phyloP scores from a whole-genome alignment of 1,284 basidiomycete species.

The Ceraceosorus bombacis region DNA sequence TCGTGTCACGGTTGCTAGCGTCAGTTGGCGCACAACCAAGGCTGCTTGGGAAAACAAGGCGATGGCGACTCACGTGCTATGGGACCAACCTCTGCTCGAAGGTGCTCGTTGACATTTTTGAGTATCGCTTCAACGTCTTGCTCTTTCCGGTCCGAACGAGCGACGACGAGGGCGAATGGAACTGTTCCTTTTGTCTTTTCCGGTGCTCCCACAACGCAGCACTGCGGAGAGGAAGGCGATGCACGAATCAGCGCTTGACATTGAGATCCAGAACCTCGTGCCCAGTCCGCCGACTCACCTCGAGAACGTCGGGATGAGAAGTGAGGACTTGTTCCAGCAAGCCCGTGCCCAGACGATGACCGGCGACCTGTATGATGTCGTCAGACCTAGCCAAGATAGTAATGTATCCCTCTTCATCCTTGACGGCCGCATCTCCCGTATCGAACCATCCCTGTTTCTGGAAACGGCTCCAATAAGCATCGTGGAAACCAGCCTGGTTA shows the following conservation, averaged over 20 bases:
- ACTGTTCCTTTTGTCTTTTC: constrained; percentile 44
- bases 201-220: constrained; percentile 44
- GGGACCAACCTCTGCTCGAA: constrained; percentile 37
- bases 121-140: constrained; percentile 25
- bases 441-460: constrained; percentile 42
- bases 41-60: too few relatives aligned
- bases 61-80: constrained; percentile 28
- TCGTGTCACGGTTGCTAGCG: too few relatives aligned
- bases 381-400: constrained; percentile 36
- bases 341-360: constrained; percentile 38
- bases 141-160: constrained; percentile 17
- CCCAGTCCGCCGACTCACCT: constrained; percentile 1
- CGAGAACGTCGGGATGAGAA: constrained; percentile 24
- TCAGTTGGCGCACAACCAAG: too few relatives aligned
- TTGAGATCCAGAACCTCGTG: too few relatives aligned
- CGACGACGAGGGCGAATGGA: constrained; percentile 40
- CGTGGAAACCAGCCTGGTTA: constrained; percentile 31
- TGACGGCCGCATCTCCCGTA: constrained; percentile 40
- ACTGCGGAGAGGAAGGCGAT: constrained; percentile 13
- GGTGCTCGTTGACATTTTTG: constrained; percentile 35
- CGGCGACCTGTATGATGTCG: constrained; percentile 41
- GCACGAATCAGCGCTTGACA: neutral
- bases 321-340: constrained; percentile 40
- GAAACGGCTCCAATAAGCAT: constrained; percentile 37
- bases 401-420: constrained; percentile 41